These are phyloP conservation scores for Alternaria solani DNA, from an alignment of 2,329 filamentous ascomycete genomes.

Conservation along the genomic window DNA sequence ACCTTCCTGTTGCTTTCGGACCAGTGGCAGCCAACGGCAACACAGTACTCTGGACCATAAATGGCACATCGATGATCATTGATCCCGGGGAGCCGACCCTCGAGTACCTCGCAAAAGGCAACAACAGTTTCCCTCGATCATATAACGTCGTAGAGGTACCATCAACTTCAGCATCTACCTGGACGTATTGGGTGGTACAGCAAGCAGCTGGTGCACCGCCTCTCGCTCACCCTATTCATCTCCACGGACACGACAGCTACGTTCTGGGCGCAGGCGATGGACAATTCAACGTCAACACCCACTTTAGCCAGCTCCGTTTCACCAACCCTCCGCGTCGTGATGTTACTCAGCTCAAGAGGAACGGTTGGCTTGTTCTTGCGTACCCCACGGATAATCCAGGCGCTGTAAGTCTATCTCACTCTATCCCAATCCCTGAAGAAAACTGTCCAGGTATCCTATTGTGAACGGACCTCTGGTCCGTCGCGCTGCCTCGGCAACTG, in stretches of 20 bases:
- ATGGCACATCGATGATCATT: constrained; percentile 57
- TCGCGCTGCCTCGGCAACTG: not conserved
- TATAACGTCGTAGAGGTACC: constrained; percentile 56
- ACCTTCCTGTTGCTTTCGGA: constrained; percentile 41
- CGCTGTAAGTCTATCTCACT: constrained; percentile 8
- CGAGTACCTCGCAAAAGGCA: constrained; percentile 53
- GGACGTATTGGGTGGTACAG: constrained; percentile 60
- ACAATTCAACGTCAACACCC: constrained; percentile 18
- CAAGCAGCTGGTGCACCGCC: constrained; percentile 45
- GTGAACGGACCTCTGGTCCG: not conserved
- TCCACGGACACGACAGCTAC: constrained; percentile 39
- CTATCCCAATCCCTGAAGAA: not conserved
- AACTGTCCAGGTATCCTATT: not conserved
- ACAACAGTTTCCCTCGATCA: constrained; percentile 50
- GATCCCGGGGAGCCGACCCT: constrained; percentile 60
- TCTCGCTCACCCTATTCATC: constrained; percentile 48
- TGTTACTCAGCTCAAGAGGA: constrained; percentile 38
- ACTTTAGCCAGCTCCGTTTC: constrained; percentile 41
- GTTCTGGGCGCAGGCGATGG: constrained; percentile 47
- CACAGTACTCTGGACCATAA: constrained; percentile 48
- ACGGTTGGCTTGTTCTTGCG: constrained; percentile 58
- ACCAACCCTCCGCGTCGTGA: constrained; percentile 49
- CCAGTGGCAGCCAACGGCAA: constrained; percentile 37
- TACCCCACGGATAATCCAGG: constrained; percentile 62
- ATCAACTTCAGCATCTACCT: constrained; percentile 34